Evolutionary conservation across 305 asterid species (phyloP).

Genomic region (Fraxinus greggii): DNA sequence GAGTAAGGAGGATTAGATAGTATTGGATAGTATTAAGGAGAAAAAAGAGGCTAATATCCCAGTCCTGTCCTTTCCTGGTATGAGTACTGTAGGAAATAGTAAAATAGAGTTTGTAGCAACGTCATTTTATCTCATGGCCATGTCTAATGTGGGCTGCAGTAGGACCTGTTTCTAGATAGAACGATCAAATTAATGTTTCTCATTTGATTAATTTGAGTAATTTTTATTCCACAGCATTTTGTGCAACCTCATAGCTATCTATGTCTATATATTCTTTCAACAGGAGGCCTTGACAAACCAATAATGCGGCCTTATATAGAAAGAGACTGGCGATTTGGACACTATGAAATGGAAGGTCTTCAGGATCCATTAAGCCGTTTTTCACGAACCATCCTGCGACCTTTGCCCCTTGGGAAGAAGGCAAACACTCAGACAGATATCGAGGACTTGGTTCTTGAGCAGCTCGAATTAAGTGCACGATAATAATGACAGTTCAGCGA

Average conservation of each 20-base stretch:
- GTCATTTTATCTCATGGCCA: not conserved
- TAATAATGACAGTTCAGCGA: not conserved
- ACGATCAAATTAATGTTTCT: not conserved
- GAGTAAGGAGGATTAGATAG: not conserved
- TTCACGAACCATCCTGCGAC: constrained; percentile 47
- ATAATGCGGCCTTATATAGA: constrained; percentile 47
- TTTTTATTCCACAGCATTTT: not conserved
- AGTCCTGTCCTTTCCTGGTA: not conserved
- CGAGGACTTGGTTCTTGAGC: constrained; percentile 51
- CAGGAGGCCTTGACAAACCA: constrained; percentile 91
- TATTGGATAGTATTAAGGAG: not conserved
- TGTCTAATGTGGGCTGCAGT: not conserved
- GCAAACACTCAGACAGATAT: constrained; percentile 31
- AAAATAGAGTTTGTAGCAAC: not conserved
- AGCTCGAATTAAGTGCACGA: constrained; percentile 32
- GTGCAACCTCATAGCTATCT: not conserved
- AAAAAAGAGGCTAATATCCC: not conserved
- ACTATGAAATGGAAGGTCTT: constrained; percentile 83
- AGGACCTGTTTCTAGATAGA: not conserved
- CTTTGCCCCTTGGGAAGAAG: constrained; percentile 44
- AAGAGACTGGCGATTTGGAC: constrained; percentile 93
- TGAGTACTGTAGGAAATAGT: not conserved
- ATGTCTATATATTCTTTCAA: constrained; percentile 4
- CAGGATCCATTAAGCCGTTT: constrained; percentile 87
- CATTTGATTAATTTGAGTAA: not conserved